Evolutionary conservation across 371 early-diverging fungal genomes (phyloP), one percentile per base, ranked within the genome.

Genomic region (Synchytrium microbalum): DNA sequence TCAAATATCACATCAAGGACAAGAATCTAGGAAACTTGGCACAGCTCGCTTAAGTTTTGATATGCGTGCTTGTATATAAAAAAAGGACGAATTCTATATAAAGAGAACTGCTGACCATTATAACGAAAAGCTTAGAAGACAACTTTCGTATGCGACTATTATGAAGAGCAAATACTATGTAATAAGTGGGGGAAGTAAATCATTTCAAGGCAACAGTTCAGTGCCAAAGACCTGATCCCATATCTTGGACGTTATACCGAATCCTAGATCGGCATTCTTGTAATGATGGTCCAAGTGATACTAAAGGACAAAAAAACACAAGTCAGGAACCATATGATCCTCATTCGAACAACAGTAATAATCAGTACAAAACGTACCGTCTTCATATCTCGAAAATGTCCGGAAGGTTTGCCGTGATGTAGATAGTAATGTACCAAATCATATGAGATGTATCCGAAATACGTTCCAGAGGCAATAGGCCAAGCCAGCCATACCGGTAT

Each of bases 221-320:
- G 94, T 92, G 27, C 81, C 80, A 71, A 93, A 92, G 16, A 92
- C 82, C 66, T 83, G 77, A 77, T 96, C 96, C 93, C 93, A 93
- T 32, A 94, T 32, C 73, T 91, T 92, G 69, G 87, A 87, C 28
- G 95, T 94, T 69, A 96, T 93, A 2, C 97, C 97, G 70, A 85
- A 96, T 2, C 95, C 95, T 10, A 79, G 72, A 46, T 91, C 80
- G 62, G 82, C 86, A 68, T 93, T 79, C 77, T 90, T 71, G 80
- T 96, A 95, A 72, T 96, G 97, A 68, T 96, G 97, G 32, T 90
- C 92, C 60, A 96, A 71, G 69, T 96, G 97, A 69, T 94, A 96
- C 46, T 38, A 38, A 10, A n/a, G 5, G 46, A 5, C 46, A 38
- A 38, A 5, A 38, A 38, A 38, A 19, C 46, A 5, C 19, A 5